Base-by-base conservation (phyloP, 2,329 filamentous ascomycete species). In the Didymella glomerata region DNA sequence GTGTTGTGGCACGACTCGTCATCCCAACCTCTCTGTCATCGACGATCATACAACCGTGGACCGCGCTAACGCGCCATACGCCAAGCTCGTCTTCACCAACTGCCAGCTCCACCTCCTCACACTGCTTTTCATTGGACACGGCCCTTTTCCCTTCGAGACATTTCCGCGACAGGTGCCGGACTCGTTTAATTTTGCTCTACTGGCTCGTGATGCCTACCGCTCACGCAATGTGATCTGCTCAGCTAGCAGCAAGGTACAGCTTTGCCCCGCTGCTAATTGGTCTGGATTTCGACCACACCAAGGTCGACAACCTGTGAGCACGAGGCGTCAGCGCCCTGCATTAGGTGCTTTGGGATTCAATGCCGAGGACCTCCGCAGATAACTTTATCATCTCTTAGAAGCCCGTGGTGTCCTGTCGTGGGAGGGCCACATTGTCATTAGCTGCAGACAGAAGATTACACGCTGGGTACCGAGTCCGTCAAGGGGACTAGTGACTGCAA, bases 11-110 rank as follows among this genome's bases (percentile, higher is more conserved):
- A 56, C 57, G 44, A 40, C 36, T 54, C 51, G 52, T 51, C 57
- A 52, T 52, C 51, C 51, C 47, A 56, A 47, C 34, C 40, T 54
- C 51, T 44, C 52, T 42, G 38, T 40, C 61, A 61, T 63, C 57
- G 61, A 61, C 61, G 54, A 64, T 61, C 52, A 38, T 6, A 54
- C 24, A 40, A 9, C 36, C n/a, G 36, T 38, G 36, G 36, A 42
- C 34, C 36, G 41, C 57, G 48, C 52, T 48, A 59, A 32, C 42
- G 32, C 48, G 41, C 59, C 55, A 48, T 45, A 30, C n/a, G 48
- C 47, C 54, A 59, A 58, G 50, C 41, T 41, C 47, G 30, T 48
- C 22, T 48, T 28, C 50, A 28, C 27, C 54, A 36, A 24, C 48
- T 48, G 57, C 57, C 40, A 54, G 41, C 41, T 59, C 57, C 60